phyloP scores from a whole-genome alignment of 352 stramenopile species.

The Bremia lactucae region DNA sequence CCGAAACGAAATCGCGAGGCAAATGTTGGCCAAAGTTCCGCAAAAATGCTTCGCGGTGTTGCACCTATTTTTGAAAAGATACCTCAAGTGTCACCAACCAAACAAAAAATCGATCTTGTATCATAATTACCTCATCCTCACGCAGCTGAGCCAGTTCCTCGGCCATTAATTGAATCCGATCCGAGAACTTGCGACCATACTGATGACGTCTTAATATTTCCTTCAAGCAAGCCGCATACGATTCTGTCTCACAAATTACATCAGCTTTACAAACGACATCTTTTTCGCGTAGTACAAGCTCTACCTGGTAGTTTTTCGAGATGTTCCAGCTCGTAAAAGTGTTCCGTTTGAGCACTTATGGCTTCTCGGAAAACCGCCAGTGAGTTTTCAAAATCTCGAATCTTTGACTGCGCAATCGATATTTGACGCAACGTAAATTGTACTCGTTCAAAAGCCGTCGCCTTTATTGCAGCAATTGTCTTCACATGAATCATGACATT shows the following conservation, averaged over 20 bases:
- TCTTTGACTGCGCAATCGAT: constrained; percentile 73
- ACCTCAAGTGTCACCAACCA: constrained; percentile 1
- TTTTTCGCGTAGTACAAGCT: background rate
- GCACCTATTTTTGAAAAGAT: constrained; percentile 26
- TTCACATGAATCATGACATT: constrained; percentile 45
- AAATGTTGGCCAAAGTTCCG: constrained; percentile 69
- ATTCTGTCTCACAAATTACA: constrained; percentile 25
- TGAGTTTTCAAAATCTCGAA: constrained; percentile 85
- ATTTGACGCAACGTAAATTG: constrained; percentile 58
- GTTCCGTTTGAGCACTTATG: constrained; percentile 60
- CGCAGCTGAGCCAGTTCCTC: constrained; percentile 74
- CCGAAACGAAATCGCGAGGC: constrained; percentile 69
- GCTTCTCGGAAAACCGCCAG: constrained; percentile 72
- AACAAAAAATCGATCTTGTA: background rate
- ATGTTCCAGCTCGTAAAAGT: constrained; percentile 82
- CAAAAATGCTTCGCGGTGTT: constrained; percentile 67
- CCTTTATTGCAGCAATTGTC: constrained; percentile 46
- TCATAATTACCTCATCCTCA: constrained; percentile 50
- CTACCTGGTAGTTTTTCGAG: constrained; percentile 68
- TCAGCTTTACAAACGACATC: background rate
- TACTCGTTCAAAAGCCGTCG: constrained; percentile 41
- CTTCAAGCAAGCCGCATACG: constrained; percentile 65
- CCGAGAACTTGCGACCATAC: constrained; percentile 67
- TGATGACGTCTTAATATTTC: constrained; percentile 63
- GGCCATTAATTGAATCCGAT: constrained; percentile 78